A percentile compares a stretch with the other conserved stretches of the same genome.
Evolutionary conservation across 2,329 filamentous ascomycete species (phyloP).

Genomic region (Phaeosphaeriaceae sp.): DNA sequence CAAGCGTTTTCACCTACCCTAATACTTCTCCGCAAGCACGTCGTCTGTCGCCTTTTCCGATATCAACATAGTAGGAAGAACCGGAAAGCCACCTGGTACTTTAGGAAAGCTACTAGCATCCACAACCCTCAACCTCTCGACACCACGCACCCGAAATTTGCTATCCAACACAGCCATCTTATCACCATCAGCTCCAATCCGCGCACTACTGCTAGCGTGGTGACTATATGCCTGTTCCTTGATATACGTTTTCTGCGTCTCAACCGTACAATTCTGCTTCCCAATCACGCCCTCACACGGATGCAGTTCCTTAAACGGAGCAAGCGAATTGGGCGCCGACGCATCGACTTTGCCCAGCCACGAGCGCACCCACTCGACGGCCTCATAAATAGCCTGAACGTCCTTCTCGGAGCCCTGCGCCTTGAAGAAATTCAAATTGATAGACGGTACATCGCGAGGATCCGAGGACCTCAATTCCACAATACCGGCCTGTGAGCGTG

Average conservation of each 20-base stretch:
- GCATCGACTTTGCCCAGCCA: slow-evolving; percentile 32
- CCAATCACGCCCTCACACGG: slow-evolving; percentile 61
- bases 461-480: slow-evolving; percentile 66
- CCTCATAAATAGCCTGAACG: slow-evolving; percentile 62
- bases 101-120: slow-evolving; percentile 31
- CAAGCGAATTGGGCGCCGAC: slow-evolving; percentile 38
- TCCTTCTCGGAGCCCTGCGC: slow-evolving; percentile 53
- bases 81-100: slow-evolving; percentile 58
- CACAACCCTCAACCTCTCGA: slow-evolving; percentile 19
- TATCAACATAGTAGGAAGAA: slow-evolving; percentile 57
- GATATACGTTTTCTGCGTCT: slow-evolving; percentile 36
- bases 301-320: slow-evolving; percentile 53
- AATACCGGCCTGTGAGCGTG: slow-evolving; percentile 64
- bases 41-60: slow-evolving; percentile 64
- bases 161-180: slow-evolving; percentile 22
- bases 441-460: slow-evolving; percentile 66
- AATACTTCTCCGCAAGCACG: slow-evolving; percentile 7
- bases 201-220: slow-evolving; percentile 22
- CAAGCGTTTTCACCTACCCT: too few species aligned
- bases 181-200: slow-evolving; percentile 20
- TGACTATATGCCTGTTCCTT: slow-evolving; percentile 28
- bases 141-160: slow-evolving; percentile 21
- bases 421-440: slow-evolving; percentile 50
- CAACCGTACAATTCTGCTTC: slow-evolving; percentile 46
- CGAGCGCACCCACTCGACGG: slow-evolving; percentile 59